Conservation (phyloP, 768 basidiomycete species). For the Lactarius vividus region DNA sequence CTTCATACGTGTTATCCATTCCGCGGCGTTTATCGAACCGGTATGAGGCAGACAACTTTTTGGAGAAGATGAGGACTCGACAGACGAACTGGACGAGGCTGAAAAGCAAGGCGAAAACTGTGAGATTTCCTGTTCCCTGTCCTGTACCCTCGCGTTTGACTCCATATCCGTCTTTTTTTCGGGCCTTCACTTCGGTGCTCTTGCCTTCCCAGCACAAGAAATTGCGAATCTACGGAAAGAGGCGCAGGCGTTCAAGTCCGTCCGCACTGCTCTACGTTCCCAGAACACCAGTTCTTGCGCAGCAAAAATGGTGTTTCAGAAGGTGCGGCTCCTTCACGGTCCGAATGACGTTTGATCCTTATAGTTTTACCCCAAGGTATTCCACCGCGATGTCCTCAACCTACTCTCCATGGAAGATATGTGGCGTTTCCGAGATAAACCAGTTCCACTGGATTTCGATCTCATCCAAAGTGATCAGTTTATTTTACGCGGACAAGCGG, state of each 20-base stretch:
- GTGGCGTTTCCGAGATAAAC: constrained; percentile 91
- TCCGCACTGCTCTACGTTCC: constrained; percentile 65
- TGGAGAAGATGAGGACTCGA: constrained; percentile 86
- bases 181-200: background rate
- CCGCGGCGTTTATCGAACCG: background rate
- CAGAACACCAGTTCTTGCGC: constrained; percentile 42
- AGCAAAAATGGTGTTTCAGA: constrained; percentile 75
- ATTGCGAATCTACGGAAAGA: constrained; percentile 88
- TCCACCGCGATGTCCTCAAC: constrained; percentile 82
- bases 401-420: constrained; percentile 93
- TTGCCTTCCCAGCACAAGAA: constrained; percentile 65
- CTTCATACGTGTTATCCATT: background rate
- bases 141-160: background rate
- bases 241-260: constrained; percentile 81
- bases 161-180: constrained; percentile 1
- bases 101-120: constrained; percentile 94
- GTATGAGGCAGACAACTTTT: constrained; percentile 71
- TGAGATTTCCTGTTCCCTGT: constrained; percentile 34
- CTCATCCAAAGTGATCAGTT: constrained; percentile 66
- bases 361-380: constrained; percentile 56
- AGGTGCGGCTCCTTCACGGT: constrained; percentile 47
- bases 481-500: constrained; percentile 35
- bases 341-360: background rate
- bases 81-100: constrained; percentile 84
- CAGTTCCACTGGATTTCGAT: constrained; percentile 81